These are phyloP conservation scores for Meyerozyma carpophila DNA, from an alignment of 1,139 yeast species.

Conservation along the genomic window DNA sequence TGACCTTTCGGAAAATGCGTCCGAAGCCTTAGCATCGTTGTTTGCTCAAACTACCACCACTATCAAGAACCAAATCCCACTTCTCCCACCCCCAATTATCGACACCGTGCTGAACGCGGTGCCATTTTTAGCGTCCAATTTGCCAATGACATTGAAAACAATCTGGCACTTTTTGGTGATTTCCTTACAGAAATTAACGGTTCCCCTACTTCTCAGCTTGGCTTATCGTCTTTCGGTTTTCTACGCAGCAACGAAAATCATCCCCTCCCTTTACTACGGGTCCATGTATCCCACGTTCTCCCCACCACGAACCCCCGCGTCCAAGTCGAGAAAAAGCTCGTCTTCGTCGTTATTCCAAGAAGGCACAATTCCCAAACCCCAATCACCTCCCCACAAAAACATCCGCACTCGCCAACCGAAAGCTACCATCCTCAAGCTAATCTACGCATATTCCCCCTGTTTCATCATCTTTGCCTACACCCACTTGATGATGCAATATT, in stretches of 20 bases:
- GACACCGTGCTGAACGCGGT: conserved; percentile 37
- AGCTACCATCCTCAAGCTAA: conserved; percentile 48
- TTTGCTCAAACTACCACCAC: conserved; percentile 35
- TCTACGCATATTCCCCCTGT: conserved; percentile 89
- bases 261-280: conserved; percentile 63
- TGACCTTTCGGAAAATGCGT: conserved; percentile 56
- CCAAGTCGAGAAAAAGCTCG: conserved; percentile 5
- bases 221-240: conserved; percentile 84
- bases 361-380: neutral
- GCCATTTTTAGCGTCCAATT: conserved; percentile 46
- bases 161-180: conserved; percentile 64
- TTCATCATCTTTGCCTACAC: conserved; percentile 92
- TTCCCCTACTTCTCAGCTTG: conserved; percentile 74
- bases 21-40: conserved; percentile 31
- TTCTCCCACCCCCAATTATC: conserved; percentile 35
- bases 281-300: conserved; percentile 22
- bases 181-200: conserved; percentile 70
- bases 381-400: no score
- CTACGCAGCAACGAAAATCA: conserved; percentile 89
- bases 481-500: conserved; percentile 84
- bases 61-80: conserved; percentile 34
- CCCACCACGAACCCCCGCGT: conserved; percentile 20
- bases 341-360: neutral
- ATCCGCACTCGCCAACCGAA: conserved; percentile 20
- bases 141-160: conserved; percentile 57